Evolutionary conservation across 495 filamentous ascomycete genomes (phyloP), one percentile per base, ranked within the genome.

Genomic region (Penicillium canescens): DNA sequence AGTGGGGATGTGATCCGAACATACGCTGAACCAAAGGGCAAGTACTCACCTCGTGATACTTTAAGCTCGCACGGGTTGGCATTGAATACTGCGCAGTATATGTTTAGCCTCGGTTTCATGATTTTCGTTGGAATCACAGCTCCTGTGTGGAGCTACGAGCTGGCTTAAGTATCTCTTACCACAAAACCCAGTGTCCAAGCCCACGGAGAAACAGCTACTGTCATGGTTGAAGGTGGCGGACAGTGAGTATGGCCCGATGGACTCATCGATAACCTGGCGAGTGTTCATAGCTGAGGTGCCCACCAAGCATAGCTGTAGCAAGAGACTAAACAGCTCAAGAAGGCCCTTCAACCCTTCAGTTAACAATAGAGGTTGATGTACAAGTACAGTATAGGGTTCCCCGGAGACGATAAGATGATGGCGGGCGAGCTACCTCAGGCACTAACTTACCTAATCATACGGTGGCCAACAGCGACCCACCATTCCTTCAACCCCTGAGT

Each of bases 151-250:
- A 46, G 26, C 41, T 51, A 12, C 2, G 1, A 26, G n/a, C 12
- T 33, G 14, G 13, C 23, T 23, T 11, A 38, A 16, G 6, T 9
- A 35, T 46, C 3, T 10, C 86, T 60, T 81, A 95, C 91, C 87
- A 68, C 88, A 87, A 65, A 96, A 94, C 3, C 94, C 94, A 13
- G 82, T 85, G 55, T 96, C 88, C 34, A 96, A 74, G 3, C 91
- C 94, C 6, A 96, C 90, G 38, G 92, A 84, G 74, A 98, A 98
- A 65, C 87, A 92, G 52, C 83, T 91, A 64, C 81, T 85, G 64
- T 96, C 89, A 62, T 86, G 79, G 66, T 96, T 98, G 76, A 98
- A 96, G 18, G 87, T 82, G 43, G 86, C 85, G 23, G 89, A 94
- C 28, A 97, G 81, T 26, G 90, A 93, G 59, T 85, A 82, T 6